Base-by-base conservation (phyloP, 495 filamentous ascomycete genomes). In the Trichoderma orchidacearum region DNA sequence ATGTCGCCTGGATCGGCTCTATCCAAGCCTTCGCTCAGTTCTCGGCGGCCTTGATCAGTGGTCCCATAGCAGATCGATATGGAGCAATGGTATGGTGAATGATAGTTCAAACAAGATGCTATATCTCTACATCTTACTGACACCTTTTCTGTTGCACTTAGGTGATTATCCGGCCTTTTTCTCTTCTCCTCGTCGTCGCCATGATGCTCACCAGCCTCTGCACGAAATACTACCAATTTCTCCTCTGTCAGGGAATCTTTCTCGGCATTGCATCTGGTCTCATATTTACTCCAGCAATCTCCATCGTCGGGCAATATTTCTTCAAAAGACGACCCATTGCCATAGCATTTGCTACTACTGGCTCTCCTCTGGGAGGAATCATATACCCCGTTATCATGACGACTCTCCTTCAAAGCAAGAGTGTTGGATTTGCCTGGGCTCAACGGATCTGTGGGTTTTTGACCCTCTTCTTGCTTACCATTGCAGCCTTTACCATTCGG, bases 1-100 rank as follows among this genome's bases (percentile, higher is more conserved):
- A 75, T 3, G 72, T 86, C 23, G 72, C 80, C 41, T 86, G 82
- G 83, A 74, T 87, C n/a, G 81, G 80, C 1, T 79, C 81, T 1
- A 58, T 83, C 0, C 60, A 66, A 6, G 55, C 65, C 3, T 82
- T 80, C 59, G 56, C 77, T 25, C 65, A 72, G 30, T 81, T 82
- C 59, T 58, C 65, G 15, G 57, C 62, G n/a, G 79, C 75, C 17
- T 57, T 65, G 4, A 48, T 79, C 25, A 64, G 66, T 0, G 78
- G 79, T 2, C 76, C 77, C 0, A 52, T 82, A 9, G 77, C 79
- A 56, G 79, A 82, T 62, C 72, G 73, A 34, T 75, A 64, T 62
- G 77, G 79, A n/a, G 64, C 68, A 36, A 66, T 66, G 69, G 73
- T 75, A 66, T 11, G 56, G 62, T 3, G 54, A 2, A 13, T n/a